These are phyloP conservation scores for Hypholoma sublateritium DNA, from an alignment of 768 basidiomycete genomes.

Conservation along the genomic window DNA sequence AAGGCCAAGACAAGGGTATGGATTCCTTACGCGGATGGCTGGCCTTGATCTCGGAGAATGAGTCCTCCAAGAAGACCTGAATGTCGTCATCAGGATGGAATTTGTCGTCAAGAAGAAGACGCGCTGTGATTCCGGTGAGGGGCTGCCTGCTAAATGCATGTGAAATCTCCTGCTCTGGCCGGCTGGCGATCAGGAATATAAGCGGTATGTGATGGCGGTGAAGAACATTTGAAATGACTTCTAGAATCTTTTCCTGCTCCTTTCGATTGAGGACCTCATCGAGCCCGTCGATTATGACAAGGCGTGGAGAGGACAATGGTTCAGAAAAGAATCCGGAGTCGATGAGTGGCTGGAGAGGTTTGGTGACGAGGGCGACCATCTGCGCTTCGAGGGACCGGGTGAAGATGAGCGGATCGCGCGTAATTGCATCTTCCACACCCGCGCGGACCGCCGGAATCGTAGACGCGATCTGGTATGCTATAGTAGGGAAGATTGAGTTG, in stretches of 20 bases:
- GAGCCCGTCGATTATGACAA: slow-evolving; percentile 14
- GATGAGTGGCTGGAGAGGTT: not conserved
- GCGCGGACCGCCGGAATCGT: not conserved
- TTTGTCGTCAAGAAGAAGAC: not conserved
- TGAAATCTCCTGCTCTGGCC: slow-evolving; percentile 8
- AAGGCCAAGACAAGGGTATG: slow-evolving; percentile 1
- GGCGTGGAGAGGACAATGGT: not conserved
- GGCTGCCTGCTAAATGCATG: not conserved
- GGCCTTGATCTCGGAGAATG: not conserved
- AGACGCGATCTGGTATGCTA: slow-evolving; percentile 5
- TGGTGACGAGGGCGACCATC: not conserved
- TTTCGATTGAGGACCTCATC: slow-evolving; percentile 20
- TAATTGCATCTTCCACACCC: not conserved
- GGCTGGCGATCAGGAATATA: slow-evolving; percentile 11
- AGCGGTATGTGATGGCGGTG: not conserved
- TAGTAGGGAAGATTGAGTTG: not conserved
- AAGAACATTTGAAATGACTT: not conserved
- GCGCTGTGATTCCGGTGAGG: not conserved
- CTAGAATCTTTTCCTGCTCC: not conserved
- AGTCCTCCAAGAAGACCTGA: not conserved
- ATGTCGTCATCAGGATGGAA: slow-evolving; percentile 7
- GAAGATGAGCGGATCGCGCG: slow-evolving; percentile 8
- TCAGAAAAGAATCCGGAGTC: not conserved
- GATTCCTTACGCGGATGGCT: not conserved
- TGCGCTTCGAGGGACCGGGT: slow-evolving; percentile 5